Base-by-base conservation (phyloP, 2,329 filamentous ascomycete species). In the Nakataea oryzae region DNA sequence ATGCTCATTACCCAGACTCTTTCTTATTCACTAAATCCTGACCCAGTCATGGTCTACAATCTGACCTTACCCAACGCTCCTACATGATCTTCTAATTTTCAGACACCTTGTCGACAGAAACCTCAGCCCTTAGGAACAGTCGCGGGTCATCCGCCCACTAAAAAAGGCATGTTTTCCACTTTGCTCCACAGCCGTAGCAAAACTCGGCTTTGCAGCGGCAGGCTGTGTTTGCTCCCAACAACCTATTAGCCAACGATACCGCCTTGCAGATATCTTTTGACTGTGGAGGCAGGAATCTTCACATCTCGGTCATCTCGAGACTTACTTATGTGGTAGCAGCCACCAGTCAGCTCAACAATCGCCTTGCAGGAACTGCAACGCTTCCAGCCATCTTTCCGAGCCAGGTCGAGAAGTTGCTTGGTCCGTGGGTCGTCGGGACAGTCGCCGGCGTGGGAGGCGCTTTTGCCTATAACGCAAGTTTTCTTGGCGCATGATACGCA, bases 291-390 rank as follows among this genome's bases (percentile, higher is more conserved):
- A 21, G 7, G 3, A 30, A 17, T 58, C 11, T 21, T 32, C 7
- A 34, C 34, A 17, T 5, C 17, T 30, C 30, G 5, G 30, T 11
- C 30, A 11, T 30, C 30, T 5, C 11, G 30, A 21, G n/a, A n/a
- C 79, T 68, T 65, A 86, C 83, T 81, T 3, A 86, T 86, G 60
- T 86, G 83, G 60, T 81, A 74, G 63, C 84, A 86, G 1, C 84
- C 83, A 0, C 47, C n/a, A 0, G 67, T 32, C 0, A 83, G 70
- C 69, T 85, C 81, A 0, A 86, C 74, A 14, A 86, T 41, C 0
- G 72, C 63, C 2, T 64, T 66, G 65, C 84, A 86, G 0, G 64
- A 62, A 4, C 67, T 69, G 63, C 84, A 86, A 2, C 76, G 72
- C 67, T 81, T 77, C 83, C 83, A 86, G 1, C 76, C 74, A 4